Evolutionary conservation across 2,329 filamentous ascomycete species (phyloP).

Genomic region (Apiospora arundinis): DNA sequence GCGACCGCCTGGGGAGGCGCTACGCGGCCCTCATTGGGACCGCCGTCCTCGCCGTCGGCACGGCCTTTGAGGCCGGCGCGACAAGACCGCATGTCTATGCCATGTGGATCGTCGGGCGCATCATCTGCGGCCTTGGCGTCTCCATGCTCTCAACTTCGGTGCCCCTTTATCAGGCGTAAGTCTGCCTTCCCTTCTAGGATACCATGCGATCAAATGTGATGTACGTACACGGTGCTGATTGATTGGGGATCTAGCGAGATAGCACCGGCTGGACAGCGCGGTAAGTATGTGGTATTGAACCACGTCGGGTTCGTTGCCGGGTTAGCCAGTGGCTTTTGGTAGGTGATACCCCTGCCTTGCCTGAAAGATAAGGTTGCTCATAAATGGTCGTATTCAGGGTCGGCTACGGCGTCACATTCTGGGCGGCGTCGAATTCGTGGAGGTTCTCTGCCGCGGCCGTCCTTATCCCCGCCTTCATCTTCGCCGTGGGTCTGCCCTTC

Average conservation of each 20-base stretch:
- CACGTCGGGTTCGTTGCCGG: constrained; percentile 64
- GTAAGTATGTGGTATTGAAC: constrained; percentile 64
- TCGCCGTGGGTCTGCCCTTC: constrained; percentile 47
- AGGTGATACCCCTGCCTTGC: constrained; percentile 25
- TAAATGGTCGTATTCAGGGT: constrained; percentile 47
- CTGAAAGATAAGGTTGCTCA: neutral
- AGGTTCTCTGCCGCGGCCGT: constrained; percentile 58
- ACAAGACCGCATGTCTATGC: constrained; percentile 47
- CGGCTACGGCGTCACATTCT: constrained; percentile 62
- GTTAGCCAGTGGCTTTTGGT: constrained; percentile 62
- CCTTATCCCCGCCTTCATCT: constrained; percentile 56
- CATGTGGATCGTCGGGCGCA: constrained; percentile 58
- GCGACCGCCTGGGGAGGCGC: constrained; percentile 58
- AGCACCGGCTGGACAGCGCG: constrained; percentile 58
- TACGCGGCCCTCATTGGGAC: constrained; percentile 57
- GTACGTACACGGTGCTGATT: too few relatives aligned
- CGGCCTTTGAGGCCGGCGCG: constrained; percentile 53
- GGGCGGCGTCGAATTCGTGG: constrained; percentile 55
- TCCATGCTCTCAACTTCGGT: constrained; percentile 63
- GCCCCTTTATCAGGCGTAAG: constrained; percentile 62
- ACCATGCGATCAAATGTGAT: neutral
- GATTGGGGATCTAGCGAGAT: constrained; percentile 51
- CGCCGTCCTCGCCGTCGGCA: constrained; percentile 53
- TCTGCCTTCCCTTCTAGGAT: neutral
- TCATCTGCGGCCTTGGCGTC: constrained; percentile 59